Conservation (phyloP, 2,329 filamentous ascomycete species). For the Hypoxylon sp. region DNA sequence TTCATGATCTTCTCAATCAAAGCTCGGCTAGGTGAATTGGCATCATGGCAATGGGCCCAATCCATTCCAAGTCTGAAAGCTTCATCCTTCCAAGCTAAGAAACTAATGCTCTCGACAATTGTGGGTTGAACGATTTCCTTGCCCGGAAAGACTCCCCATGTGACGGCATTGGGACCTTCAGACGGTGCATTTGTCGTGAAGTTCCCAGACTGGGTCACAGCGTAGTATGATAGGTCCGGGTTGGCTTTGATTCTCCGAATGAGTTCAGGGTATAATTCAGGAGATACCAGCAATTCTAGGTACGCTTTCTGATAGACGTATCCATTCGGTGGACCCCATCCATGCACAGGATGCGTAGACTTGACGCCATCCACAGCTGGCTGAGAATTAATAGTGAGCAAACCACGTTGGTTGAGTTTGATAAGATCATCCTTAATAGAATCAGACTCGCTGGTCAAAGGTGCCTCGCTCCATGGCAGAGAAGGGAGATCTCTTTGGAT, state of each 20-base stretch:
- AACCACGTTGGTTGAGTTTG: slow-evolving; percentile 84
- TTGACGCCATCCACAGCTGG: slow-evolving; percentile 92
- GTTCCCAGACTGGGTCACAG: slow-evolving; percentile 85
- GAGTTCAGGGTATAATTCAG: slow-evolving; percentile 81
- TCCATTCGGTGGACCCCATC: slow-evolving; percentile 94
- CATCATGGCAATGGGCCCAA: slow-evolving; percentile 92
- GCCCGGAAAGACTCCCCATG: slow-evolving; percentile 98
- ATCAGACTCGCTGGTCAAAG: slow-evolving; percentile 85
- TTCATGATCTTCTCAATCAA: slow-evolving; percentile 88
- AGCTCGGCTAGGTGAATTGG: slow-evolving; percentile 79
- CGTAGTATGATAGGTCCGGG: slow-evolving; percentile 91
- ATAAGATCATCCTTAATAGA: slow-evolving; percentile 82
- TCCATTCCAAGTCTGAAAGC: slow-evolving; percentile 92
- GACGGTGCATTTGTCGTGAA: slow-evolving; percentile 86
- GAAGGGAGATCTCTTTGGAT: slow-evolving; percentile 83
- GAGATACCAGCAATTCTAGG: slow-evolving; percentile 88
- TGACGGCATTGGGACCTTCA: slow-evolving; percentile 96
- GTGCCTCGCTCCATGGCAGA: slow-evolving; percentile 93
- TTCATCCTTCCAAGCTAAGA: slow-evolving; percentile 98
- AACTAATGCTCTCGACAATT: slow-evolving; percentile 98
- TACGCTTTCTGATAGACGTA: slow-evolving; percentile 99
- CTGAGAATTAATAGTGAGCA: slow-evolving; percentile 97
- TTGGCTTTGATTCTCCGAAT: slow-evolving; percentile 82
- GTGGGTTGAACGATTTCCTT: slow-evolving; percentile 99
- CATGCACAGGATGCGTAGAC: slow-evolving; percentile 87